These are phyloP conservation scores for Saccharomycopsis guyanensis DNA, from an alignment of 805 yeast species.

Conservation along the genomic window DNA sequence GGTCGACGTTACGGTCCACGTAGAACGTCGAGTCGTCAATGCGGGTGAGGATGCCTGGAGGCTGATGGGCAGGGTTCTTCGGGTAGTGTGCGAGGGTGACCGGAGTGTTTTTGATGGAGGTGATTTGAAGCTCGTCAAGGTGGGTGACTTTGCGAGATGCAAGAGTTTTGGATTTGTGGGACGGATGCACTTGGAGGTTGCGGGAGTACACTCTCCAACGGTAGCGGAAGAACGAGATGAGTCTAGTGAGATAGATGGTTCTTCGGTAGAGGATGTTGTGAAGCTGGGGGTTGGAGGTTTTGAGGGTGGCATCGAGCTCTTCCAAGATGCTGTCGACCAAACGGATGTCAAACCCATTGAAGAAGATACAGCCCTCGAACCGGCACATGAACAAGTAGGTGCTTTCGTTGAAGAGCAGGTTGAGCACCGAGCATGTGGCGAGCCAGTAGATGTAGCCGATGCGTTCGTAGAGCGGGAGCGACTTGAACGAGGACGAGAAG, in stretches of 20 bases:
- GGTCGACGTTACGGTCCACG: background rate
- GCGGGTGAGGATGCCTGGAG: too few species aligned
- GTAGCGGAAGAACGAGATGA: slow-evolving; percentile 7
- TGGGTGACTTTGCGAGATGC: background rate
- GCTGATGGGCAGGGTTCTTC: background rate
- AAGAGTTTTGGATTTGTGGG: background rate
- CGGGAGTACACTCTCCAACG: slow-evolving; percentile 1
- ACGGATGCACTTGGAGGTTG: background rate
- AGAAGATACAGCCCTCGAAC: slow-evolving; percentile 8
- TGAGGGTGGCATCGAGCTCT: slow-evolving; percentile 1
- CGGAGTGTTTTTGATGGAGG: background rate
- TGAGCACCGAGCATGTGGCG: slow-evolving; percentile 6
- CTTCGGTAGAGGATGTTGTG: slow-evolving; percentile 6
- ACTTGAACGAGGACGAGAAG: background rate
- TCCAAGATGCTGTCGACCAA: background rate
- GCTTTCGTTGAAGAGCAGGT: slow-evolving; percentile 4
- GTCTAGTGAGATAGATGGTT: slow-evolving; percentile 4
- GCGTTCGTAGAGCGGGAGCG: background rate
- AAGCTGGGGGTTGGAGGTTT: slow-evolving; percentile 1
- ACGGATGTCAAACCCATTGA: slow-evolving; percentile 4
- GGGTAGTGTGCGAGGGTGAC: slow-evolving; percentile 5
- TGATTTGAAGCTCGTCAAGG: background rate
- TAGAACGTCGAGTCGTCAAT: background rate
- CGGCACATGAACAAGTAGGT: slow-evolving; percentile 6
- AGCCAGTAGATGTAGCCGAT: slow-evolving; percentile 3